A percentile compares a stretch with the other conserved stretches of the same genome.
Evolutionary conservation across 768 basidiomycete genomes (phyloP).

Genomic region (Tricholoma hemisulphureum): DNA sequence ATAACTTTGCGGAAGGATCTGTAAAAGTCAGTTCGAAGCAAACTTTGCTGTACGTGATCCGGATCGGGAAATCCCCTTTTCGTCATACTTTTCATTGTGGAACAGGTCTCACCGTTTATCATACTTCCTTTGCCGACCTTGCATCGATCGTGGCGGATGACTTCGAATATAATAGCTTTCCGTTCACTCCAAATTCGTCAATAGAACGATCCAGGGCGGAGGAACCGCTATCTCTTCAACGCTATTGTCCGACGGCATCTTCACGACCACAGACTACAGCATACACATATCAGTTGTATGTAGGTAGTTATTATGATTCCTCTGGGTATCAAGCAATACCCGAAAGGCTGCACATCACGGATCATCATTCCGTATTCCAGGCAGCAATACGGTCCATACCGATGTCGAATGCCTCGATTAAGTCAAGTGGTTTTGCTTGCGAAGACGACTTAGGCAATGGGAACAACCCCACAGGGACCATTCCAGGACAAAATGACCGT

Average conservation of each 20-base stretch:
- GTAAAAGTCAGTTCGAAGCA: not conserved
- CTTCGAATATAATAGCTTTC: not conserved
- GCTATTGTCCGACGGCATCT: conserved; percentile 2
- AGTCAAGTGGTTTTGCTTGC: not conserved
- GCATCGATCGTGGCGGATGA: not conserved
- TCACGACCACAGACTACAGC: not conserved
- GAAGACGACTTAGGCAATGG: not conserved
- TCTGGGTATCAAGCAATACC: not conserved
- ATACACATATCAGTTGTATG: too few species aligned
- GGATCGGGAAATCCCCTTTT: not conserved
- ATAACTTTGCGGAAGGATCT: not conserved
- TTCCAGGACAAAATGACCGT: conserved; percentile 16
- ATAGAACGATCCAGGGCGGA: not conserved
- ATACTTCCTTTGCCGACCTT: not conserved
- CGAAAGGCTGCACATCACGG: not conserved
- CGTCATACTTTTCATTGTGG: not conserved
- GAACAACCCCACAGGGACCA: not conserved
- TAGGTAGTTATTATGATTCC: too few species aligned
- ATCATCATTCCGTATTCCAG: not conserved
- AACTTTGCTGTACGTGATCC: not conserved
- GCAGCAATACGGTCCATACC: not conserved
- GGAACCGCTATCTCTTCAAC: not conserved
- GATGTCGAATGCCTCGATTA: not conserved
- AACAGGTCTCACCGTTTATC: not conserved
- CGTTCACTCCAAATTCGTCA: not conserved